Evolutionary conservation across 2,329 filamentous ascomycete species (phyloP), one percentile per base, ranked within the genome.

Genomic region (Phyllosticta citriasiana): DNA sequence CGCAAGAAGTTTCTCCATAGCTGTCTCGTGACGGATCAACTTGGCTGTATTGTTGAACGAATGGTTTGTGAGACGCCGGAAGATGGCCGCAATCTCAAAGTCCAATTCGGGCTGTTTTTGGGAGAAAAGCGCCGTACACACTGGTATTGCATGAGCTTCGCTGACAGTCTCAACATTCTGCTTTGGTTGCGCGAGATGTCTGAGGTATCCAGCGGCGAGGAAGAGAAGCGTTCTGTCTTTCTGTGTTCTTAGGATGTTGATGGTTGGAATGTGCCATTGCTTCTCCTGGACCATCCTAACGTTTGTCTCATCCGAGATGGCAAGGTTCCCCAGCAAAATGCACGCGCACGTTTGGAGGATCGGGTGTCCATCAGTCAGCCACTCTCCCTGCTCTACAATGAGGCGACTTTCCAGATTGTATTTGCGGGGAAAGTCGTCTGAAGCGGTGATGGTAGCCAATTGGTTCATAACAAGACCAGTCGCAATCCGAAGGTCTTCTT

Each of bases 71-170:
- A 79, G 78, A 0, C 72, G 77, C 4, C 77, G 72, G 0, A 75
- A 73, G 10, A 78, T 71, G 10, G 73, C 71, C 0, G 71, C 77
- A 9, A 79, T 62, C 58, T 79, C 77, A 63, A 78, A 79, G 47
- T 71, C 60, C 19, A 62, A 35, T 30, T 62, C 55, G 4, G 55
- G 35, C 19, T 54, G 30, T 9, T 30, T 33, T 16, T 53, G 22
- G 22, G n/a, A 24, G 16, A 62, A 52, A 10, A 62, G 60, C 5
- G 52, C 47, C 27, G 56, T 35, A 51, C 50, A 24, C 1, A 52
- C 52, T n/a, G 60, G 55, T 19, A 55, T 30, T 25, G 60, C 55
- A 14, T 8, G n/a, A 2, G 55, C 55, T 16, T 55, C 22, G 12
- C 50, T 25, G 55, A 58, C 55, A 2, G 52, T n/a, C 16, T 33